phyloP scores from a whole-genome alignment of 2,329 filamentous ascomycete species.

The Fusarium protoensiforme region DNA sequence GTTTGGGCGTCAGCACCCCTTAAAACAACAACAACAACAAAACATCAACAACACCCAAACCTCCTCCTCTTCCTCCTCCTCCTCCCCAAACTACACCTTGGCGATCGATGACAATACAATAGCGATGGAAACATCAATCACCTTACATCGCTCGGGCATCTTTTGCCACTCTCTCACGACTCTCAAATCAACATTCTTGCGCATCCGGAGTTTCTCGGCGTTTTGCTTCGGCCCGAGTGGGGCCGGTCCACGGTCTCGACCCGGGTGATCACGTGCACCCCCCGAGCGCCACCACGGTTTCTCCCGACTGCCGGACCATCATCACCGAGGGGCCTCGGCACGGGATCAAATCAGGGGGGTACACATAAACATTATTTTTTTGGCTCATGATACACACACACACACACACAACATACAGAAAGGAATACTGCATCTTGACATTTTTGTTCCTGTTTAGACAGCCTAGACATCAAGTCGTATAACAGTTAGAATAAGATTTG shows the following conservation, averaged over 20 bases:
- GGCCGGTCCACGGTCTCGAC: slow-evolving; percentile 24
- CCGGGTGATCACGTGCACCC: slow-evolving; percentile 33
- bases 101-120: not conserved
- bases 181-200: slow-evolving; percentile 8
- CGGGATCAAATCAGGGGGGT: not conserved
- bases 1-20: not conserved
- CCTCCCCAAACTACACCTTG: not conserved
- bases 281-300: slow-evolving; percentile 16
- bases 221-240: slow-evolving; percentile 29
- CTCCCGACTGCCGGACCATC: slow-evolving; percentile 15
- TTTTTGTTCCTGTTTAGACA: slow-evolving; percentile 19
- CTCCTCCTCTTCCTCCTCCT: not conserved
- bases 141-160: not conserved
- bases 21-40: not conserved
- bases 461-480: slow-evolving; percentile 24
- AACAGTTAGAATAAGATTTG: slow-evolving; percentile 22
- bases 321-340: not conserved
- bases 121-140: not conserved
- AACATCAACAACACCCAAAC: not conserved
- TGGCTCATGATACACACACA: not conserved
- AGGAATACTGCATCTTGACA: not conserved
- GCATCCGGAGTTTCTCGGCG: slow-evolving; percentile 29
- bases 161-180: not conserved
- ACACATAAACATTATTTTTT: slow-evolving; percentile 1
- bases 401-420: not conserved